phyloP scores from a whole-genome alignment of 169 alveolate species.

The Babesia ovata region DNA sequence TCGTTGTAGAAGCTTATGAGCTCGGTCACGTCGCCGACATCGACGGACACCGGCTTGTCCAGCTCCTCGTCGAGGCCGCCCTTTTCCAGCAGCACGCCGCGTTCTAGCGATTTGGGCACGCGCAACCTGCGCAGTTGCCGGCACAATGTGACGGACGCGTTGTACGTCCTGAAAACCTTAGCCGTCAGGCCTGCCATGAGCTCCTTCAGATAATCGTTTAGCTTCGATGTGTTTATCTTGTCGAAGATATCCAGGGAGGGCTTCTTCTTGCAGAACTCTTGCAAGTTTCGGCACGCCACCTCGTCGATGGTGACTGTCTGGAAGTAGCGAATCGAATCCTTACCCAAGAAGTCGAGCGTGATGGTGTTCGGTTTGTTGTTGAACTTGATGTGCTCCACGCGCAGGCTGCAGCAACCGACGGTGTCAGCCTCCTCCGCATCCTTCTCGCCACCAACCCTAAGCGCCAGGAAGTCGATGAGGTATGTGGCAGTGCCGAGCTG shows the following conservation, averaged over 20 bases:
- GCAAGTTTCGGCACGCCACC: constrained; percentile 83
- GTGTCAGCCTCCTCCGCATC: constrained; percentile 99
- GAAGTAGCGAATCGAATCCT: constrained; percentile 96
- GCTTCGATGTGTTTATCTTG: constrained; percentile 80
- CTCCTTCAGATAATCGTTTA: constrained; percentile 94
- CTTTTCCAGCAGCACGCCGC: constrained; percentile 3
- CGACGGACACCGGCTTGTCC: constrained; percentile 74
- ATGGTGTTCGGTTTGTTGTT: constrained; percentile 64
- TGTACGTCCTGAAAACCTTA: constrained; percentile 99
- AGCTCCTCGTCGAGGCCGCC: constrained; percentile 48
- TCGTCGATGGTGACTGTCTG: constrained; percentile 89
- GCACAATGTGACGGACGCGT: constrained; percentile 97
- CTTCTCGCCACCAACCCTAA: constrained; percentile 99
- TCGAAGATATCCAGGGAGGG: constrained; percentile 92
- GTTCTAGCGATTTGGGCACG: constrained; percentile 16
- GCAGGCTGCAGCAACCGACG: constrained; percentile 98
- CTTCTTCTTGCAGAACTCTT: constrained; percentile 84
- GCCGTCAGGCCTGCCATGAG: constrained; percentile 98
- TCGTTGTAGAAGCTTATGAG: constrained; percentile 93
- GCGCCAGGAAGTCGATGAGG: constrained; percentile 97
- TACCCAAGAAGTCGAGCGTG: constrained; percentile 94
- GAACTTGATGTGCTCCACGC: constrained; percentile 94
- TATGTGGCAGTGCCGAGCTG: constrained; percentile 98
- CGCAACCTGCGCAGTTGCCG: constrained; percentile 80
- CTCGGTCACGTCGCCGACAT: constrained; percentile 83